A percentile compares a stretch with the other conserved stretches of the same genome.
Evolutionary conservation across 106 monocot species (phyloP).

Genomic region (Dactylorhiza incarnata): DNA sequence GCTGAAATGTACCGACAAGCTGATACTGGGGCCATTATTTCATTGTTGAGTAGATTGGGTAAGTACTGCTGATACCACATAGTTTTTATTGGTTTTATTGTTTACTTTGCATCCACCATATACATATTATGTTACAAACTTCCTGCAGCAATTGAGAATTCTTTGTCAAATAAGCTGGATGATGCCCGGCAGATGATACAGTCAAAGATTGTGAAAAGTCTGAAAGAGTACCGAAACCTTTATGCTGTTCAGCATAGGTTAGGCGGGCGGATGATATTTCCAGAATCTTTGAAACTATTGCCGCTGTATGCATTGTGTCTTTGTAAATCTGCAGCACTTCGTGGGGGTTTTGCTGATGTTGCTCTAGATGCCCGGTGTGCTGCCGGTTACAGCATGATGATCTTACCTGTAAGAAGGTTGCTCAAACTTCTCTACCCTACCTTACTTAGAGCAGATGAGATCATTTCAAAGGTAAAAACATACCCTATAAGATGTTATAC

Average conservation of each 20-base stretch:
- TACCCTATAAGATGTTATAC: not conserved
- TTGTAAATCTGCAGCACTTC: conserved; percentile 71
- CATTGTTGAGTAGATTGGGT: conserved; percentile 75
- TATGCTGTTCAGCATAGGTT: conserved; percentile 84
- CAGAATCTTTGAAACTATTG: conserved; percentile 76
- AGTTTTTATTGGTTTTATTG: not conserved
- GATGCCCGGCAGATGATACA: conserved; percentile 76
- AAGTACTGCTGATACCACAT: conserved; percentile 12
- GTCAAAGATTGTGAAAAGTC: conserved; percentile 69
- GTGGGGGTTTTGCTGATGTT: conserved; percentile 87
- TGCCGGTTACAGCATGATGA: conserved; percentile 79
- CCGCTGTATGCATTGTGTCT: conserved; percentile 68
- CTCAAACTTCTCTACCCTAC: conserved; percentile 79
- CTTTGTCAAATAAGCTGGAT: conserved; percentile 76
- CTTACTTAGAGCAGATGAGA: conserved; percentile 61
- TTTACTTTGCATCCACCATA: not conserved
- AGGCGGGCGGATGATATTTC: conserved; percentile 74
- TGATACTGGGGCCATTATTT: conserved; percentile 76
- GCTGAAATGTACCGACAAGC: conserved; percentile 95
- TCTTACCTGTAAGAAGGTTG: conserved; percentile 57
- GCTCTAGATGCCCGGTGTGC: conserved; percentile 86
- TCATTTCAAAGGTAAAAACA: conserved; percentile 55
- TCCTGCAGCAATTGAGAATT: conserved; percentile 78
- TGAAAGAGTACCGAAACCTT: conserved; percentile 92
- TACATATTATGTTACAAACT: not conserved